Percentiles rank a stretch among this genome's conserved stretches.
Evolutionary conservation across 352 stramenopile genomes (phyloP).

Genomic region (Phytophthora multivora): DNA sequence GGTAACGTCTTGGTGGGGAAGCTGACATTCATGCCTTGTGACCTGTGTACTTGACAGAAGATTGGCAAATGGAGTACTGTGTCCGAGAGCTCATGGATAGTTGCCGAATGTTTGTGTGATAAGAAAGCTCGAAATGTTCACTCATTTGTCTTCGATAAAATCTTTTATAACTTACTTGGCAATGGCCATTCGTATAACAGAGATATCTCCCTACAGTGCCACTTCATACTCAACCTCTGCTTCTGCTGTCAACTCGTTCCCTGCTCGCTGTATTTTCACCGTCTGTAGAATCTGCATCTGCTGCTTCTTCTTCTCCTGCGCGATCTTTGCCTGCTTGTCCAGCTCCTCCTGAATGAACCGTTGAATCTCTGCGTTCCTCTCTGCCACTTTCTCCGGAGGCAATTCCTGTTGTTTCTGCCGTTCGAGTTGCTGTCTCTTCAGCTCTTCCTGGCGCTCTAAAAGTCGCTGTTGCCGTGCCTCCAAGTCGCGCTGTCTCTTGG

Average conservation of each 20-base stretch:
- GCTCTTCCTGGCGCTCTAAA: conserved; percentile 1
- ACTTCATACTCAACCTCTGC: conserved; percentile 15
- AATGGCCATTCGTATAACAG: too few relatives aligned
- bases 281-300: conserved; percentile 9
- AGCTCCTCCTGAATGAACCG: conserved; percentile 31
- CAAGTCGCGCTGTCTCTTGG: neutral
- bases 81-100: too few relatives aligned
- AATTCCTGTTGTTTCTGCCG: conserved; percentile 10
- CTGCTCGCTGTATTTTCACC: neutral
- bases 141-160: neutral
- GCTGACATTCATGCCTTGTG: neutral
- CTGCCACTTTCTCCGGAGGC: conserved; percentile 12
- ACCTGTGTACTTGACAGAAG: neutral
- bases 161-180: neutral
- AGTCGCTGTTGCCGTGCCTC: neutral
- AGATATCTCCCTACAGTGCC: neutral
- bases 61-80: conserved; percentile 7
- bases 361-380: conserved; percentile 27
- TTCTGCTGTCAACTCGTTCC: neutral
- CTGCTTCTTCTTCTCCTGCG: conserved; percentile 12
- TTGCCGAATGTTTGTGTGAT: neutral
- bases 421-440: neutral
- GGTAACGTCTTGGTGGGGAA: conserved; percentile 37
- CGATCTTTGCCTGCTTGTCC: conserved; percentile 23
- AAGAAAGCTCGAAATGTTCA: neutral